Conservation (phyloP, 2,329 filamentous ascomycete species). For the Remersonia thermophila region DNA sequence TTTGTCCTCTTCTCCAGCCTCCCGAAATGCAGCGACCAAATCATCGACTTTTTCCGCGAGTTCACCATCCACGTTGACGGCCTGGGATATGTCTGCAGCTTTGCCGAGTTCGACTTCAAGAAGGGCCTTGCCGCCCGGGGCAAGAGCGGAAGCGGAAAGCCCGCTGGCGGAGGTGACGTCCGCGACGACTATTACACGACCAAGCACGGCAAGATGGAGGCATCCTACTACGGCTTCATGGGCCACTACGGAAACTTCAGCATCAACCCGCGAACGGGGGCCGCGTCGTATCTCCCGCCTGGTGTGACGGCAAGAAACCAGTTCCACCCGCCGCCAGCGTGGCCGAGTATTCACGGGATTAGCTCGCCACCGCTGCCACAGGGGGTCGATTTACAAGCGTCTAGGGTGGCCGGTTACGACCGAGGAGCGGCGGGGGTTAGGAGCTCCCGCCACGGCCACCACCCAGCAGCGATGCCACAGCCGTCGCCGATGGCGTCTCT, state of each 20-base stretch:
- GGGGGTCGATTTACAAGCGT: slow-evolving; percentile 41
- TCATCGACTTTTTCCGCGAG: slow-evolving; percentile 96
- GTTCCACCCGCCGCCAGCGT: slow-evolving; percentile 65
- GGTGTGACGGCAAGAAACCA: no score
- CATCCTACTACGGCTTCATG: slow-evolving; percentile 87
- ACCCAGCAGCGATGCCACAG: slow-evolving; percentile 33
- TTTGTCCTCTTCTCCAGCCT: slow-evolving; percentile 79
- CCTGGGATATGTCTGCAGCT: slow-evolving; percentile 90
- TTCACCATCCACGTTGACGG: slow-evolving; percentile 96
- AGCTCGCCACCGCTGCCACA: slow-evolving; percentile 23
- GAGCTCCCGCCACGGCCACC: slow-evolving; percentile 33
- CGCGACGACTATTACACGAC: slow-evolving; percentile 88
- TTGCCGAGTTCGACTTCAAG: slow-evolving; percentile 94
- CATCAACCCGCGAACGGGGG: slow-evolving; percentile 56
- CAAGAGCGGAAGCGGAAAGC: slow-evolving; percentile 25
- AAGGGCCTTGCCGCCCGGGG: slow-evolving; percentile 44
- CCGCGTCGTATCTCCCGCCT: slow-evolving; percentile 47
- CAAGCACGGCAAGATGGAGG: slow-evolving; percentile 97
- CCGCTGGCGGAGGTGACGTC: slow-evolving; percentile 39
- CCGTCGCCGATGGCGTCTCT: slow-evolving; percentile 60
- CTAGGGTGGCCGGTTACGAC: slow-evolving; percentile 35
- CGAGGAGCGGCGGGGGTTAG: slow-evolving; percentile 31
- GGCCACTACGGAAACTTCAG: slow-evolving; percentile 87
- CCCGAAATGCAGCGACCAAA: slow-evolving; percentile 77
- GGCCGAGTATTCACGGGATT: slow-evolving; percentile 60